phyloP scores from a whole-genome alignment of 805 yeast genomes.

The Nakazawaea anatomiae region DNA sequence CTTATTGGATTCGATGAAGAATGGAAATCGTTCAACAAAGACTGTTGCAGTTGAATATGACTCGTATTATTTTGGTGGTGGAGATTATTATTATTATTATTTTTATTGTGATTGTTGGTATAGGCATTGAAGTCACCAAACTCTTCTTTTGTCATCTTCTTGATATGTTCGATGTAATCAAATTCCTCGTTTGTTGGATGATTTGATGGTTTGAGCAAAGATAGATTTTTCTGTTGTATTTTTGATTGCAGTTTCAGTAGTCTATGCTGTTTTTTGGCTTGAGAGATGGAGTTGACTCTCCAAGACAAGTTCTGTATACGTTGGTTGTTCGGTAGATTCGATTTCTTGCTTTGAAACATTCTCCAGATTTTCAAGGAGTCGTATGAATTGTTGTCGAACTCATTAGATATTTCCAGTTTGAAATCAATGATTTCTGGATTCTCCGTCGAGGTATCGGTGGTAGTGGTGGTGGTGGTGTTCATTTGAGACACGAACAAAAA shows the following conservation, averaged over 20 bases:
- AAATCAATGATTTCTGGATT: constrained; percentile 11
- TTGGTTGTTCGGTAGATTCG: constrained; percentile 26
- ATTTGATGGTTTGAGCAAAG: constrained; percentile 12
- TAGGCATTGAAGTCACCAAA: constrained; percentile 22
- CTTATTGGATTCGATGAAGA: constrained; percentile 18
- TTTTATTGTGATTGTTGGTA: not conserved
- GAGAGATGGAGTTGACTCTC: constrained; percentile 21
- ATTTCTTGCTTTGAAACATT: constrained; percentile 29
- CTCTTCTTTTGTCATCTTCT: constrained; percentile 28
- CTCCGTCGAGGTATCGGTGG: not conserved
- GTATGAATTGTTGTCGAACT: constrained; percentile 18
- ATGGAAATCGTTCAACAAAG: not conserved
- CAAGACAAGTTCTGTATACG: constrained; percentile 29
- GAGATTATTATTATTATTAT: not conserved
- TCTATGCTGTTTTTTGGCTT: not conserved
- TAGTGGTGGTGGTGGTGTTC: too few relatives aligned
- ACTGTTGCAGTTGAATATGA: constrained; percentile 6
- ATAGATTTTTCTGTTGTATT: constrained; percentile 15
- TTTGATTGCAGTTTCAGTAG: constrained; percentile 7
- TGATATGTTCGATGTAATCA: constrained; percentile 31
- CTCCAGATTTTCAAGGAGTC: constrained; percentile 27
- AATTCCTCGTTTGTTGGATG: constrained; percentile 21
- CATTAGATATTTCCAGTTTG: constrained; percentile 23
- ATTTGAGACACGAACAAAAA: too few relatives aligned
- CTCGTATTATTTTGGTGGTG: constrained; percentile 12